These are phyloP conservation scores for Aspergillus sclerotialis DNA, from an alignment of 2,329 filamentous ascomycete species.

Conservation along the genomic window DNA sequence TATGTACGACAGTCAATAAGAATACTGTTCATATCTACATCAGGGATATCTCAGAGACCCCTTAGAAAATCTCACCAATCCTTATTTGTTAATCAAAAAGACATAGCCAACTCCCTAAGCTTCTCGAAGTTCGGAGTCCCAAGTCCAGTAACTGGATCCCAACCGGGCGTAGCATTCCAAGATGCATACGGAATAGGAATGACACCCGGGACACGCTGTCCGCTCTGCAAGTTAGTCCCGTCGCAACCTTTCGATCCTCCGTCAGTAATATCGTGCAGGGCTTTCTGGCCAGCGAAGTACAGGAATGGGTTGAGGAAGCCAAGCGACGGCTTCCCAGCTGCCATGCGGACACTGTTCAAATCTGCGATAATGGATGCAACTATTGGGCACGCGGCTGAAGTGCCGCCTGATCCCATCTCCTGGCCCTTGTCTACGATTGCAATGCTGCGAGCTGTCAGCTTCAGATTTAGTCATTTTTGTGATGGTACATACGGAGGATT, in stretches of 20 bases:
- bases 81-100: constrained; percentile 4
- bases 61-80: too few species aligned
- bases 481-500: constrained; percentile 37
- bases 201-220: constrained; percentile 10
- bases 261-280: constrained; percentile 41
- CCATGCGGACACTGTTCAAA: constrained; percentile 52
- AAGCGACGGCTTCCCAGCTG: constrained; percentile 42
- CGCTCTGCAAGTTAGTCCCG: constrained; percentile 23
- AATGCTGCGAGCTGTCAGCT: constrained; percentile 5
- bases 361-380: constrained; percentile 52
- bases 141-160: constrained; percentile 37
- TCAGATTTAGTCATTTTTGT: constrained; percentile 21
- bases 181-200: constrained; percentile 18
- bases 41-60: too few species aligned
- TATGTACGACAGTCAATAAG: too few species aligned
- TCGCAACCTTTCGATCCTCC: constrained; percentile 29
- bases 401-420: constrained; percentile 12
- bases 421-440: constrained; percentile 10
- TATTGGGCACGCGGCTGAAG: constrained; percentile 45
- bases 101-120: constrained; percentile 14
- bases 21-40: too few species aligned
- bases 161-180: constrained; percentile 28
- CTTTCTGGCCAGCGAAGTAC: constrained; percentile 42
- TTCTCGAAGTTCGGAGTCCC: constrained; percentile 23
- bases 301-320: constrained; percentile 54